These are phyloP conservation scores for Tricholoma furcatifolium DNA, from an alignment of 768 basidiomycete genomes.

Conservation along the genomic window DNA sequence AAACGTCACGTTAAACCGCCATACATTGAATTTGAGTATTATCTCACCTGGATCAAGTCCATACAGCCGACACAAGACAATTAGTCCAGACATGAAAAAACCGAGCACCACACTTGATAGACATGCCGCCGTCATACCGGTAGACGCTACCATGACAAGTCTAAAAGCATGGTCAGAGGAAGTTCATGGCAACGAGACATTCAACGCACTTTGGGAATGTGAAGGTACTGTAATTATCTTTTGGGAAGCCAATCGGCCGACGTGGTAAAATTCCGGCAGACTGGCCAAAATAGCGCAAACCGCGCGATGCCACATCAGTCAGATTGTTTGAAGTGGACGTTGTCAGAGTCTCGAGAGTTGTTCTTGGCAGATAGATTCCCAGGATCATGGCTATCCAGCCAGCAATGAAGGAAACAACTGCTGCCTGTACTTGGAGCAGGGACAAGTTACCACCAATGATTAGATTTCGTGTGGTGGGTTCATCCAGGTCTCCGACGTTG, in stretches of 20 bases:
- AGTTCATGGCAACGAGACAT: not conserved
- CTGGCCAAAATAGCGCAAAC: not conserved
- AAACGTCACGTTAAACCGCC: not conserved
- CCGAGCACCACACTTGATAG: slow-evolving; percentile 79
- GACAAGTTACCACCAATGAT: slow-evolving; percentile 82
- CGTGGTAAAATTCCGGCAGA: slow-evolving; percentile 17
- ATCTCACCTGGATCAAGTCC: slow-evolving; percentile 80
- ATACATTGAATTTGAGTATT: not conserved
- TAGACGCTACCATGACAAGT: slow-evolving; percentile 72
- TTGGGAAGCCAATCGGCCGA: slow-evolving; percentile 23
- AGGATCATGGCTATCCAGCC: slow-evolving; percentile 75
- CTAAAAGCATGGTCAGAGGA: slow-evolving; percentile 36
- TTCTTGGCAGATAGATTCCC: slow-evolving; percentile 56
- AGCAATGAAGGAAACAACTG: slow-evolving; percentile 85
- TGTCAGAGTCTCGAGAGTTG: slow-evolving; percentile 9
- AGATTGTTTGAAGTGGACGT: not conserved
- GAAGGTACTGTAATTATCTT: slow-evolving; percentile 12
- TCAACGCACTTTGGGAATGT: slow-evolving; percentile 4
- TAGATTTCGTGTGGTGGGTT: slow-evolving; percentile 52
- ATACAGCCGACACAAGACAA: slow-evolving; percentile 73
- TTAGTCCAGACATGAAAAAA: slow-evolving; percentile 87
- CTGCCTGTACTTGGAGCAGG: slow-evolving; percentile 90
- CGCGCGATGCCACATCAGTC: not conserved
- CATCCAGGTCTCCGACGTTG: slow-evolving; percentile 90
- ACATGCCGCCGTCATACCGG: slow-evolving; percentile 80